Percentiles rank a stretch among this genome's conserved stretches.
Evolutionary conservation across 108 stramenopile genomes (phyloP).

Genomic region (Skeletonema menzelii): DNA sequence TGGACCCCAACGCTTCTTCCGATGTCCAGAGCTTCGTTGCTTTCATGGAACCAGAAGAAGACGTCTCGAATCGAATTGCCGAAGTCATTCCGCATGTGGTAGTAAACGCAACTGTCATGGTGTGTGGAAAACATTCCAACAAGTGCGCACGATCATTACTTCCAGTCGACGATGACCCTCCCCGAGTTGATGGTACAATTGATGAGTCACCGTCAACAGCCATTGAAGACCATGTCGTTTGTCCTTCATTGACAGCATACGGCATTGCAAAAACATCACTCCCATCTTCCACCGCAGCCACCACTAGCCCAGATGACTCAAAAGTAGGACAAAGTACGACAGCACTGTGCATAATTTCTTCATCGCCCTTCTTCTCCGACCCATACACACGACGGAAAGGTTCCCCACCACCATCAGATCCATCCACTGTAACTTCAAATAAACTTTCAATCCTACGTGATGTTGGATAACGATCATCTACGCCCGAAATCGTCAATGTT

Average conservation of each 20-base stretch:
- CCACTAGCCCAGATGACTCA: conserved; percentile 18
- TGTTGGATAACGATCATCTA: conserved; percentile 26
- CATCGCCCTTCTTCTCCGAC: conserved; percentile 3
- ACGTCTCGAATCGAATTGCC: conserved; percentile 28
- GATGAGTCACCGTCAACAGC: not conserved
- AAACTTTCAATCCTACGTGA: conserved; percentile 13
- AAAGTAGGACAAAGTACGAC: conserved; percentile 39
- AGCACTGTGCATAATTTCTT: conserved; percentile 15
- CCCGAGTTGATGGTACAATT: not conserved
- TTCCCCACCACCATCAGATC: conserved; percentile 14
- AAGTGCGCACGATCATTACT: conserved; percentile 31
- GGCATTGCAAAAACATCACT: not conserved
- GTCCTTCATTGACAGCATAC: not conserved
- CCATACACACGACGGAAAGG: conserved; percentile 23
- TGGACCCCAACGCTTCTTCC: conserved; percentile 71
- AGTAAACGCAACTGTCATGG: conserved; percentile 49
- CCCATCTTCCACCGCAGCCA: conserved; percentile 24
- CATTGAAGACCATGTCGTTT: conserved; percentile 5
- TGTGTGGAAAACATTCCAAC: conserved; percentile 41
- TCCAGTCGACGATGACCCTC: conserved; percentile 5
- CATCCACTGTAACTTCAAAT: conserved; percentile 13
- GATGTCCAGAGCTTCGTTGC: conserved; percentile 60
- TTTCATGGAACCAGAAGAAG: conserved; percentile 5
- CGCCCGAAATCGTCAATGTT: conserved; percentile 23
- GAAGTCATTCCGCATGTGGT: conserved; percentile 57